Evolutionary conservation across 2,329 filamentous ascomycete genomes (phyloP).

Genomic region (Scedosporium aurantiacum): DNA sequence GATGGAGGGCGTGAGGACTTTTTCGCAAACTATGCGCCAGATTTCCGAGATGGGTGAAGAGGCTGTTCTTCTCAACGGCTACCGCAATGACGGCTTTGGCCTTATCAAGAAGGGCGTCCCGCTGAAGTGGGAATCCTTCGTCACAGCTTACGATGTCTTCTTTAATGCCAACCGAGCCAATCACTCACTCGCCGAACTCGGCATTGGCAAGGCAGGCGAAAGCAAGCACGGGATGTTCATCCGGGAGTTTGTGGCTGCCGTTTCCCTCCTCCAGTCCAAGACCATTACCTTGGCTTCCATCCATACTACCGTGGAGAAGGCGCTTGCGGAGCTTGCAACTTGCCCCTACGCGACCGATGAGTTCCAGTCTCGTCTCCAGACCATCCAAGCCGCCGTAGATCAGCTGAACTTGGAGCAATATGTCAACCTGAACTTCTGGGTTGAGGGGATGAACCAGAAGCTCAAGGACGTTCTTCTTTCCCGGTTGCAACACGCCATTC

Average conservation of each 20-base stretch:
- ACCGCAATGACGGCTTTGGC: slow-evolving; percentile 78
- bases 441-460: slow-evolving; percentile 71
- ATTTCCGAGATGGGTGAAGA: slow-evolving; percentile 82
- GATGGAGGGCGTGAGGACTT: slow-evolving; percentile 96
- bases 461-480: slow-evolving; percentile 70
- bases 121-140: slow-evolving; percentile 93
- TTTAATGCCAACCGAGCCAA: slow-evolving; percentile 40
- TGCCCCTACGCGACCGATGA: slow-evolving; percentile 73
- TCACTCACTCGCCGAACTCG: slow-evolving; percentile 33
- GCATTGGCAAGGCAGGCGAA: slow-evolving; percentile 49
- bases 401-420: slow-evolving; percentile 95
- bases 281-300: slow-evolving; percentile 68
- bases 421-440: slow-evolving; percentile 85
- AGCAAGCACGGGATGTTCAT: slow-evolving; percentile 97
- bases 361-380: slow-evolving; percentile 71
- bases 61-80: slow-evolving; percentile 76
- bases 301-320: slow-evolving; percentile 70
- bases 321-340: slow-evolving; percentile 68
- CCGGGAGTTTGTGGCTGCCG: slow-evolving; percentile 78
- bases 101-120: slow-evolving; percentile 81
- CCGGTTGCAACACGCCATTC: slow-evolving; percentile 76
- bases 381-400: slow-evolving; percentile 85
- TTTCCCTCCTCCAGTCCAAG: slow-evolving; percentile 82
- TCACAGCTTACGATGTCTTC: slow-evolving; percentile 86
- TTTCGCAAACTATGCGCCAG: slow-evolving; percentile 75